Conservation (phyloP, 2,329 filamentous ascomycete genomes). For the Trichophyton rubrum region DNA sequence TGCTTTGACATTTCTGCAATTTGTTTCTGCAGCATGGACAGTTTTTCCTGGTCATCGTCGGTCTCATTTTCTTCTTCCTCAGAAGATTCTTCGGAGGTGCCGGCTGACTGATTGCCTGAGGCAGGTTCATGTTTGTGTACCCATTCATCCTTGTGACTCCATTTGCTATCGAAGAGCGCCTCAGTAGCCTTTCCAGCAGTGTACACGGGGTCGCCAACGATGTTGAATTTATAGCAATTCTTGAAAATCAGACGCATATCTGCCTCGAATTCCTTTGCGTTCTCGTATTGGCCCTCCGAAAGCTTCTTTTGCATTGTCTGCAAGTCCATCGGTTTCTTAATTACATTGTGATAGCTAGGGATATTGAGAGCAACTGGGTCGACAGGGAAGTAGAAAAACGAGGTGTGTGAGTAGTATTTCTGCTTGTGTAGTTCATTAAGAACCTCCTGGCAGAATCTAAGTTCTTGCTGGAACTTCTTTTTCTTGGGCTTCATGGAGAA, state of each 20-base stretch:
- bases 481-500: conserved; percentile 80
- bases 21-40: conserved; percentile 55
- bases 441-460: conserved; percentile 79
- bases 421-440: conserved; percentile 63
- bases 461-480: conserved; percentile 76
- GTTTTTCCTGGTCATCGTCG: conserved; percentile 51
- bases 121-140: conserved; percentile 60
- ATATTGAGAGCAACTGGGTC: conserved; percentile 91
- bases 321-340: conserved; percentile 96
- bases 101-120: conserved; percentile 53
- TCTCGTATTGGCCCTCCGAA: conserved; percentile 64
- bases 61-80: conserved; percentile 57
- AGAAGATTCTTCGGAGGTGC: conserved; percentile 54
- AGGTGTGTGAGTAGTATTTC: conserved; percentile 56
- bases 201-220: conserved; percentile 61
- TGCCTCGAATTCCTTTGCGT: conserved; percentile 70
- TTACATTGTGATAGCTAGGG: conserved; percentile 79
- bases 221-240: conserved; percentile 90
- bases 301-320: conserved; percentile 69
- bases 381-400: conserved; percentile 69
- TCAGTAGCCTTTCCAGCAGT: conserved; percentile 60
- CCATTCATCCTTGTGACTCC: conserved; percentile 64
- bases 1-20: conserved; percentile 64
- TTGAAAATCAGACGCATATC: conserved; percentile 72
- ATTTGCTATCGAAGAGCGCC: conserved; percentile 60